phyloP scores from a whole-genome alignment of 495 filamentous ascomycete species.

The Rhypophila decipiens region DNA sequence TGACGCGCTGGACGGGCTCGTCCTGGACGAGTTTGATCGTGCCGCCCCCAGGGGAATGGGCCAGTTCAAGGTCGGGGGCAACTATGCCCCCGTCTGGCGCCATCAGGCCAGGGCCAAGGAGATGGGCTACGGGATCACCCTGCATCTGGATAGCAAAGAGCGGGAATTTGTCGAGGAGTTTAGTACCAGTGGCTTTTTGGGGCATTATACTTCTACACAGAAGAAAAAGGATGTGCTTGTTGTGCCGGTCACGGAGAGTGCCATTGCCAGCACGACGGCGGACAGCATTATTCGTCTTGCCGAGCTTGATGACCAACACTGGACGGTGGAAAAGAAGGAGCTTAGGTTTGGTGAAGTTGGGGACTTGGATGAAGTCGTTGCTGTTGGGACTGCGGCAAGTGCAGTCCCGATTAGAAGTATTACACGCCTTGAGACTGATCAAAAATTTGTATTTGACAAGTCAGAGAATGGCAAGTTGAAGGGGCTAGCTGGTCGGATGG shows the following conservation, averaged over 20 bases:
- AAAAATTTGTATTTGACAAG: neutral
- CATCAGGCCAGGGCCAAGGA: constrained; percentile 32
- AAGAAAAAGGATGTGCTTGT: neutral
- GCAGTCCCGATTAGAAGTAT: neutral
- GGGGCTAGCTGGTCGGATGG: neutral
- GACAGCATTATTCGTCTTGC: neutral
- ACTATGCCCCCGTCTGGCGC: constrained; percentile 51
- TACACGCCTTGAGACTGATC: neutral
- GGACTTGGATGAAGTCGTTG: neutral
- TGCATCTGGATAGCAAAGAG: constrained; percentile 42
- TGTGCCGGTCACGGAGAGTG: neutral
- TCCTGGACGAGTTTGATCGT: constrained; percentile 54
- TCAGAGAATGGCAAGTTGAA: neutral
- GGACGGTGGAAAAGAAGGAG: neutral
- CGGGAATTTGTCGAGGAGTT: constrained; percentile 43
- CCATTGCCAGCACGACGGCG: neutral
- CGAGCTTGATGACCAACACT: neutral
- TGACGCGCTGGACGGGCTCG: constrained; percentile 30
- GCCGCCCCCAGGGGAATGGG: constrained; percentile 50
- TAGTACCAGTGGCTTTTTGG: constrained; percentile 40
- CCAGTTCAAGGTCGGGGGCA: constrained; percentile 51
- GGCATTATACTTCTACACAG: constrained; percentile 1
- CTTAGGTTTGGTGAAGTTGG: neutral
- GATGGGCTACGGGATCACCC: constrained; percentile 39
- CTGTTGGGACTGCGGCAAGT: neutral